Base-by-base conservation (phyloP, 371 early-diverging fungal species). In the Rhizopus stolonifer region DNA sequence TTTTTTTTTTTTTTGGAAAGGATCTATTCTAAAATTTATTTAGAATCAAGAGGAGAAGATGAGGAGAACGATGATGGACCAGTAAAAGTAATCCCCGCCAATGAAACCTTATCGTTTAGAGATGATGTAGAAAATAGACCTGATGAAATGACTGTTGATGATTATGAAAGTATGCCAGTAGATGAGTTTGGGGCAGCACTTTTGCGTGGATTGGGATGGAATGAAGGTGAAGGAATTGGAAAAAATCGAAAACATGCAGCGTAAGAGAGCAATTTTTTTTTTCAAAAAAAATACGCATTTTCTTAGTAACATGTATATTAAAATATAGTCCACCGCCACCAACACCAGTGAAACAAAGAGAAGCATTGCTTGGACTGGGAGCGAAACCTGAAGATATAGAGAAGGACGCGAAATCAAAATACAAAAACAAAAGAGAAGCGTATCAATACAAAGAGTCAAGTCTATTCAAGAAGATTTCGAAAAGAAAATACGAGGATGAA, bases 201-300 rank as follows among this genome's bases (percentile, higher is more conserved):
- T 52, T 64, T 96, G 47, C 80, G 93, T 24, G 94, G 95, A 1
- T 89, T 96, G 86, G 96, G 96, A 1, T 95, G 95, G 94, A 83
- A 76, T 36, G 87, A 88, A 40, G 90, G 91, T 22, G 74, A 82
- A 52, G 77, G 79, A 1, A 79, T 89, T 17, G 89, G 89, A 15
- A 75, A 68, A 62, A 66, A 71, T 55, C 43, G 69, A 55, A 67
- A 60, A 31, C 65, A 58, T 19, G 48, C 59, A 42, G 60, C 60
- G 72, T 69, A 65, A 63, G 70, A 29, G 31, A 29, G 31, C 10
- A 29, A 17, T 50, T 19, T 5, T 29, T 13, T 25, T 8, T 38
- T 15, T 29, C 33, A 8, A 3, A 36, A n/a, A 5, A 1, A 32
- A 6, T 5, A 23, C 6, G 2, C 31, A 31, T n/a, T 26, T 38